phyloP scores from a whole-genome alignment of 2,329 filamentous ascomycete genomes.

The Stachybotrys elegans region DNA sequence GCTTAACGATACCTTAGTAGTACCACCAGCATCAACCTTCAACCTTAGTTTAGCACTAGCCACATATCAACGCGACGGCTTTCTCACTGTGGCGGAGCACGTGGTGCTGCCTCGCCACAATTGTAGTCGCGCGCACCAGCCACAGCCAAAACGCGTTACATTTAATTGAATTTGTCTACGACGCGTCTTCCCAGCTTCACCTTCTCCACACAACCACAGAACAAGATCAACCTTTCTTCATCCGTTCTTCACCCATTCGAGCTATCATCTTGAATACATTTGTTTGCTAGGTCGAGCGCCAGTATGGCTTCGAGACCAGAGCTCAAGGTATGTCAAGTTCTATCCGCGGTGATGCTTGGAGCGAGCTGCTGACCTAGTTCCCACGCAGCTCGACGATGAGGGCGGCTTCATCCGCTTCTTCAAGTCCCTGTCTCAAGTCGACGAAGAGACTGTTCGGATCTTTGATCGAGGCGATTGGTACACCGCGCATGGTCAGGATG shows the following conservation, averaged over 20 bases:
- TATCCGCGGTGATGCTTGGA: background rate
- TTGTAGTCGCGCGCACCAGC: background rate
- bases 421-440: conserved; percentile 70
- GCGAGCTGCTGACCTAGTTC: conserved; percentile 7
- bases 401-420: conserved; percentile 95
- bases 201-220: too few species aligned
- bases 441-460: conserved; percentile 75
- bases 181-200: background rate
- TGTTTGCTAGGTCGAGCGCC: too few species aligned
- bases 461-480: conserved; percentile 96
- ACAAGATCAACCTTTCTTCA: conserved; percentile 7
- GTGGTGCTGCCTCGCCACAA: too few species aligned
- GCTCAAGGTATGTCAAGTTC: conserved; percentile 49
- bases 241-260: background rate
- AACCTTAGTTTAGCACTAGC: too few species aligned
- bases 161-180: background rate
- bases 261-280: too few species aligned
- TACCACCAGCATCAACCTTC: too few species aligned
- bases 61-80: too few species aligned
- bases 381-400: conserved; percentile 81
- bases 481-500: conserved; percentile 85
- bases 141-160: too few species aligned
- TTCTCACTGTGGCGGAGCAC: too few species aligned
- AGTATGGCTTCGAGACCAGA: conserved; percentile 69
- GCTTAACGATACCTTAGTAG: too few species aligned